Base-by-base conservation (phyloP, 2,329 filamentous ascomycete genomes). In the Periconia sp. region DNA sequence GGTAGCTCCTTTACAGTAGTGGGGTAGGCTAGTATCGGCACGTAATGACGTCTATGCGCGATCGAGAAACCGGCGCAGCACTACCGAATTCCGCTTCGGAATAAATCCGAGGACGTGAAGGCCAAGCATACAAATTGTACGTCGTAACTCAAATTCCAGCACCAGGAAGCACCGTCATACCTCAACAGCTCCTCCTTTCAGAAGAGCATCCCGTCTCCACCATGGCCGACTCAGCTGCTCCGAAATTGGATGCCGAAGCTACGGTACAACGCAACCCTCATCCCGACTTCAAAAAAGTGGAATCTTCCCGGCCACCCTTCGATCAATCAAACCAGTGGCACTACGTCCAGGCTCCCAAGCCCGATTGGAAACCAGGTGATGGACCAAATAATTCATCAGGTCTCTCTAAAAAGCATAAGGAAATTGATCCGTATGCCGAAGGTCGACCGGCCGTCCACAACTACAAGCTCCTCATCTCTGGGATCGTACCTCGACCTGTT, bases 391-490 rank as follows among this genome's bases (percentile, higher is more conserved):
- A 74, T 49, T 64, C 69, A 13, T 77, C 78, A 10, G 73, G 71
- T 42, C 59, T 81, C 50, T 65, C 74, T 40, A 81, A 83, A 46
- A 67, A 74, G 1, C 89, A 96, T 72, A 71, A 92, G 52, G 75
- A 85, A 62, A 95, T 96, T 58, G 86, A 96, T 69, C 92, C 92
- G 0, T 84, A 92, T 66, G 86, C 79, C 42, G 74, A 83, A 19
- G 88, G 85, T 22, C 81, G 92, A 0, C 79, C 84, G 0, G 72
- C 82, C 0, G 73, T 76, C 1, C 84, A 81, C 73, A 96, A 96
- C 78, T 96, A 97, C 81, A 96, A 95, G 73, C 81, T 96, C 11
- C 77, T 96, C 48, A 95, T 96, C 69, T 88, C 84, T 13, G 84
- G 83, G 51, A 83, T 96, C 54, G 80, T 91, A 12, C 92, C 92